Evolutionary conservation across 176 grass and related monocot species (phyloP), one percentile per base, ranked within the genome.

Genomic region (Lolium rigidum): DNA sequence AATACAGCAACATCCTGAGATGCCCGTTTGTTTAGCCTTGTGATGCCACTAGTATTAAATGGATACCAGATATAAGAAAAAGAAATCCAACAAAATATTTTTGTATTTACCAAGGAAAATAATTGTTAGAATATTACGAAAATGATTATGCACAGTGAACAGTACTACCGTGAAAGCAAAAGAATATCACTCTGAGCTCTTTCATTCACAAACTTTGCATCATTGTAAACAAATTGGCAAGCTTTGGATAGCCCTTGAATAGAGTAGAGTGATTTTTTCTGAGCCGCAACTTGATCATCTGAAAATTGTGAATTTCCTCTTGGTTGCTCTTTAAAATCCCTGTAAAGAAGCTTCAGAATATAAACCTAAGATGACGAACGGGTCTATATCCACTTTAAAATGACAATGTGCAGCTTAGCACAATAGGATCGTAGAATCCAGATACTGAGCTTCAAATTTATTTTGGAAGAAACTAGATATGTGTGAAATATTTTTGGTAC

Each of bases 201-300:
- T 89, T 98, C 92, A 88, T 98, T 98, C 66, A 98, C 90, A 92
- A 92, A 98, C 88, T 98, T 98, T 70, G 96, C 96, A 90, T 98
- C 93, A 41, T 98, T 98, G 70, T 95, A 92, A 59, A 92, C 92
- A 92, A 94, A 98, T 84, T 80, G 89, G 86, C 86, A 94, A 87
- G 90, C 96, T 91, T 92, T 88, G 44, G 96, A 84, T 59, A 95
- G 86, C 28, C 92, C 96, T 92, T 73, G 89, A 83, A 60, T 89
- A 47, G 70, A 16, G 51, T 95, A 88, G 25, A 37, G 9, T 76
- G 86, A 26, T 86, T 88, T 87, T 48, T 89, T 84, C 77, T 88
- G 44, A 3, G 61, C 46, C 7, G 64, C 38, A 74, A 59, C 24
- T 44, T 90, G 68, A 87, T 84, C 66, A 85, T 92, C 69, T 73